A percentile compares a stretch with the other conserved stretches of the same genome.
phyloP scores from a whole-genome alignment of 352 stramenopile genomes.

The Phytophthora fragariae region DNA sequence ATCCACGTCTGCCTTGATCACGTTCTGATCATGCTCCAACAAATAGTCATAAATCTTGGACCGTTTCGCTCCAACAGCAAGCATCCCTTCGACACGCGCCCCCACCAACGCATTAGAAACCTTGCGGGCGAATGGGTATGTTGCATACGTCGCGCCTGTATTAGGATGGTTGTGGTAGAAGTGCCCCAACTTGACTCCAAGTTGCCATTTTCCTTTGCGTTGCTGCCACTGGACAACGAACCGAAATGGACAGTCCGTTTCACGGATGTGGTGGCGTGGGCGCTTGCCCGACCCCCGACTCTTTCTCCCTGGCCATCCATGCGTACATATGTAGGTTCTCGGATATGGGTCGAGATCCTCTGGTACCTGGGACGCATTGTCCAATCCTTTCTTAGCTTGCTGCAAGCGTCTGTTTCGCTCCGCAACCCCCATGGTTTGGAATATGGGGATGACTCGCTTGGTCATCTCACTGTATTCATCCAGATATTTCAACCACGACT shows the following conservation, averaged over 20 bases:
- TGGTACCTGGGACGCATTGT: not conserved
- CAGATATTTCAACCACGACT: too few relatives aligned
- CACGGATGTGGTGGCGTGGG: conserved; percentile 11
- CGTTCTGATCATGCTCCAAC: conserved; percentile 28
- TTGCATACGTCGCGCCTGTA: not conserved
- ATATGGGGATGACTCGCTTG: too few relatives aligned
- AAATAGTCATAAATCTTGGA: conserved; percentile 28
- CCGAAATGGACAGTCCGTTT: conserved; percentile 18
- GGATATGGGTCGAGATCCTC: conserved; percentile 12
- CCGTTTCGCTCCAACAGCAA: conserved; percentile 14
- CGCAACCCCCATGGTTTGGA: too few relatives aligned
- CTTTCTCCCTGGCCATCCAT: conserved; percentile 13
- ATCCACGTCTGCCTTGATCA: conserved; percentile 25
- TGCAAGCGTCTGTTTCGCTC: conserved; percentile 7
- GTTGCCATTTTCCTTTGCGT: not conserved
- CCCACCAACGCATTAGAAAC: not conserved
- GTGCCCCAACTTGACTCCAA: conserved; percentile 14
- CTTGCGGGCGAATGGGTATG: conserved; percentile 3
- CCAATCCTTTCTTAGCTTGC: conserved; percentile 4
- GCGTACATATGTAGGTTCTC: conserved; percentile 19
- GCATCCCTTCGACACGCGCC: conserved; percentile 1
- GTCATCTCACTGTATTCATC: too few relatives aligned
- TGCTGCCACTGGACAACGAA: conserved; percentile 18
- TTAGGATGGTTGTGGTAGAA: conserved; percentile 24
- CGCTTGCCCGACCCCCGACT: not conserved